A percentile compares a stretch with the other conserved stretches of the same genome.
Conservation (phyloP, 192 early-diverging fungal species). For the Rhizoclosmatium globosum region DNA sequence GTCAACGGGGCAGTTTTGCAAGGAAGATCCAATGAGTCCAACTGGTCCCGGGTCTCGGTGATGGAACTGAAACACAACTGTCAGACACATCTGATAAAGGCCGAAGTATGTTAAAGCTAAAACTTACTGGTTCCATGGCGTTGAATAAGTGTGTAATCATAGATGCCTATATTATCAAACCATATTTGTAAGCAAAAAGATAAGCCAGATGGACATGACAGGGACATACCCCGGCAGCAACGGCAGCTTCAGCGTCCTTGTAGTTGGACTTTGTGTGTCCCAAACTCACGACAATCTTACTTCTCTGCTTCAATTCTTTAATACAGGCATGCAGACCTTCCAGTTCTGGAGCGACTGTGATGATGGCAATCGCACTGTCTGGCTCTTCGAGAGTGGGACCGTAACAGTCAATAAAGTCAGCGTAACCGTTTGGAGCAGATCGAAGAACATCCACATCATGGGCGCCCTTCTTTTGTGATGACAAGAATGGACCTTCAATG, state of each 20-base stretch:
- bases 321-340: conserved; percentile 74
- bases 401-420: conserved; percentile 75
- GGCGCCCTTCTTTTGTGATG: conserved; percentile 77
- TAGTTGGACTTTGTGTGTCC: conserved; percentile 43
- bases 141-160: conserved; percentile 88
- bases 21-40: conserved; percentile 70
- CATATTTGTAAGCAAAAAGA: background rate
- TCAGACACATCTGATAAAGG: background rate
- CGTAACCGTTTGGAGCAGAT: conserved; percentile 66
- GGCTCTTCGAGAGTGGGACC: conserved; percentile 65
- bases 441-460: conserved; percentile 73
- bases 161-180: conserved; percentile 48
- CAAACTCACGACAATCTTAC: conserved; percentile 70
- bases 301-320: conserved; percentile 66
- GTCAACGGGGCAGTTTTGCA: conserved; percentile 21
- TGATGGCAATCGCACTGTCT: conserved; percentile 61
- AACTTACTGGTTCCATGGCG: conserved; percentile 72
- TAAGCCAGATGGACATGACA: background rate
- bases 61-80: conserved; percentile 66
- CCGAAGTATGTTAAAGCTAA: conserved; percentile 16
- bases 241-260: conserved; percentile 30
- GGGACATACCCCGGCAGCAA: conserved; percentile 2
- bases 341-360: conserved; percentile 83
- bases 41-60: conserved; percentile 87
- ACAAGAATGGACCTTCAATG: conserved; percentile 73